A percentile compares a stretch with the other conserved stretches of the same genome.
Conservation (phyloP, 129 eudicot genomes). For the Helianthus annuus region HanXRQr2.0-SUNRISE NC_035445.2:112709813-112710312, state of each 20-base stretch:
- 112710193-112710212: slow-evolving; percentile 1
- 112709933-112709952: no score
- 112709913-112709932: no score
- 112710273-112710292: slow-evolving; percentile 16
- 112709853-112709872: no score
- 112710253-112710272: slow-evolving; percentile 8
- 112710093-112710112: slow-evolving; percentile 3
- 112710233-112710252: slow-evolving; percentile 10
- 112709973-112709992: no score
- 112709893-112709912: no score
- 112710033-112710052: background rate
- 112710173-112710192: slow-evolving; percentile 24
- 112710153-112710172: background rate
- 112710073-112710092: background rate
- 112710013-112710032: background rate
- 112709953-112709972: no score
- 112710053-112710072: background rate
- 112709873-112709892: no score
- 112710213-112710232: background rate
- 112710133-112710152: slow-evolving; percentile 14
- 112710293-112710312: slow-evolving; percentile 14
- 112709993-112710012: no score
- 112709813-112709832: no score
- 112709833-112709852: no score
- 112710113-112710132: background rate